Base-by-base conservation (phyloP, 1,284 basidiomycete genomes). In the Spongispora temasekensis region DNA sequence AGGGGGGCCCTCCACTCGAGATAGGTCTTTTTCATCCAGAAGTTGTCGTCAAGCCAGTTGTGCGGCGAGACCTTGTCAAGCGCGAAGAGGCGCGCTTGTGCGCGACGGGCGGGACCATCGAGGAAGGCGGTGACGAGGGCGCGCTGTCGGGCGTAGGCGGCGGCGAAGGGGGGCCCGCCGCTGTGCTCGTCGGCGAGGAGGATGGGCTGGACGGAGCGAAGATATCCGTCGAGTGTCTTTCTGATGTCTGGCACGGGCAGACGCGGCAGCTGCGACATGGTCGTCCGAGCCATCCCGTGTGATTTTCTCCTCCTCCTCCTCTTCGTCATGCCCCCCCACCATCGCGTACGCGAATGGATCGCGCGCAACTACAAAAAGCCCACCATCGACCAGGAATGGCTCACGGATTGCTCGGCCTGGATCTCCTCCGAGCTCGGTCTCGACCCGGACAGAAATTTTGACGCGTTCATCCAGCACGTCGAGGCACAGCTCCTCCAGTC, bases 41-140 rank as follows among this genome's bases (percentile, higher is more conserved):
- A 91, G 58, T 93, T 94, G 76, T 98, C 96, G 68, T 97, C 88
- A 15, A 99, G 84, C 97, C 97, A 98, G 75, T 97, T 98, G 76
- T 91, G 83, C 0, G 93, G 92, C 8, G 95, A 96, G 3, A 82
- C 79, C 67, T 84, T 87, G 77, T 98, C 95, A 53, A 98, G 84
- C 57, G 93, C 66, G 69, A 88, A 79, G 56, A 99, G 79, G 55
- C 96, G 84, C 59, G 93, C 87, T 75, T 98, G 95, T 23, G 60
- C 71, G 15, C 56, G 63, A 6, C 31, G 56, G 5, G 58, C 72
- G 0, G 71, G 67, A 12, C 64, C 65, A 3, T 70, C 53, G 53
- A 75, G 63, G 46, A 71, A 71, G 48, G 70, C 53, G 2, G 35
- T 32, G 53, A 69, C 63, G 55, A 72, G 62, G 0, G 61, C 56